These are phyloP conservation scores for Misopates orontium DNA, from an alignment of 257 asterid genomes.

Conservation along the genomic window DNA sequence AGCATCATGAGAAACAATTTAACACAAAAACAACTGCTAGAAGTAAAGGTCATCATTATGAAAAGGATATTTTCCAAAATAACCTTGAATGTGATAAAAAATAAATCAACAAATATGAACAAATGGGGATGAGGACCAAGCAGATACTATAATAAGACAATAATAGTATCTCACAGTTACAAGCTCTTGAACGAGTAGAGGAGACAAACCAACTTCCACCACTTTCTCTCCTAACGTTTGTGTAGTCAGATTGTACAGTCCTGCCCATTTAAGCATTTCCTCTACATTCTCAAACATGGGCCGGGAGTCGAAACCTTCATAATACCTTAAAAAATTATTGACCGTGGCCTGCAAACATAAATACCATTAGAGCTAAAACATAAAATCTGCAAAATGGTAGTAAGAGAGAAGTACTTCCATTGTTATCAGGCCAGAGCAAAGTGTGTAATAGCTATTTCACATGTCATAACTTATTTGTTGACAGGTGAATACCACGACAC, in stretches of 20 bases:
- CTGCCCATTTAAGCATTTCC: conserved; percentile 95
- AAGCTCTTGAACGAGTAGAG: conserved; percentile 74
- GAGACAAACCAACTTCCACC: conserved; percentile 54
- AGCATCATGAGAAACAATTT: background rate
- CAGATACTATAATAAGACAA: conserved; percentile 15
- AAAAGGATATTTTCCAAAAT: background rate
- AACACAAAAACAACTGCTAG: too few species aligned
- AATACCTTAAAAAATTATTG: conserved; percentile 61
- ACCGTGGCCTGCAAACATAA: conserved; percentile 50
- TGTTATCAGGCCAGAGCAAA: conserved; percentile 6
- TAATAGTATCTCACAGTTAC: conserved; percentile 61
- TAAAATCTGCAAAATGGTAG: conserved; percentile 12
- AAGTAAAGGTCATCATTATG: background rate
- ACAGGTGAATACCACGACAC: too few species aligned
- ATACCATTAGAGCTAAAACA: conserved; percentile 20
- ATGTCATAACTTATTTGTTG: too few species aligned
- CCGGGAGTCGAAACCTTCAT: conserved; percentile 63
- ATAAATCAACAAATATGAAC: conserved; percentile 3
- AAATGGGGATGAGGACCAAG: background rate
- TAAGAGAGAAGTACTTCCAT: background rate
- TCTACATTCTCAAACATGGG: conserved; percentile 81
- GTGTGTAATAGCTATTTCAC: conserved; percentile 3
- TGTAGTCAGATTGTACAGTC: conserved; percentile 66
- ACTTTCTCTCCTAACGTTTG: conserved; percentile 60
- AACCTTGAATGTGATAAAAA: conserved; percentile 13